Evolutionary conservation across 768 basidiomycete species (phyloP).

Genomic region (Tubosaeta brunneosetosa): DNA sequence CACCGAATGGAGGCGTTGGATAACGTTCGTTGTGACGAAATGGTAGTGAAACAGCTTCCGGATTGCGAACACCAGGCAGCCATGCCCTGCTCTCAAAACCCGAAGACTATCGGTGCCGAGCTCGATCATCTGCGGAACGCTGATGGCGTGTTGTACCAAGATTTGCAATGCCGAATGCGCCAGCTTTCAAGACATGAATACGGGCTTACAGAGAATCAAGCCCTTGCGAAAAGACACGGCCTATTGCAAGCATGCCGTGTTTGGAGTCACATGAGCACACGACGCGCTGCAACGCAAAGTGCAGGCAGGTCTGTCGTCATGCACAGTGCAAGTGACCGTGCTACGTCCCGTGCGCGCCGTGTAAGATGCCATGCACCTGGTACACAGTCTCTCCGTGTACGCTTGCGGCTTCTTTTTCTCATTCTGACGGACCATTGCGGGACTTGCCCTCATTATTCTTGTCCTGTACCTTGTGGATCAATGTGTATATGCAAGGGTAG

Average conservation of each 20-base stretch:
- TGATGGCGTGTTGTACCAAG: slow-evolving; percentile 51
- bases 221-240: slow-evolving; percentile 50
- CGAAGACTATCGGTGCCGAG: slow-evolving; percentile 34
- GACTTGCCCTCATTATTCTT: slow-evolving; percentile 50
- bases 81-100: slow-evolving; percentile 49
- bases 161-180: slow-evolving; percentile 46
- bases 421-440: slow-evolving; percentile 24
- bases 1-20: slow-evolving; percentile 42
- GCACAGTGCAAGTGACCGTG: slow-evolving; percentile 45
- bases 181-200: slow-evolving; percentile 38
- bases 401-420: not conserved
- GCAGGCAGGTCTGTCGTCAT: slow-evolving; percentile 54
- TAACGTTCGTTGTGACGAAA: slow-evolving; percentile 39
- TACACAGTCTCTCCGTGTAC: slow-evolving; percentile 8
- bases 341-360: slow-evolving; percentile 54
- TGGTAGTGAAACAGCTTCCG: slow-evolving; percentile 41
- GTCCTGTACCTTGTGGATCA: slow-evolving; percentile 64
- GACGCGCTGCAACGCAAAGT: slow-evolving; percentile 39
- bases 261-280: slow-evolving; percentile 48
- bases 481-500: slow-evolving; percentile 37
- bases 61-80: slow-evolving; percentile 50
- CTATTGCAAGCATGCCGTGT: slow-evolving; percentile 55
- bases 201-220: slow-evolving; percentile 15
- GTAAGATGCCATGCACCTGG: slow-evolving; percentile 61
- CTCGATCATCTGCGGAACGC: slow-evolving; percentile 38